Evolutionary conservation across 192 early-diverging fungal genomes (phyloP).

Genomic region (Coemansia sp.): DNA sequence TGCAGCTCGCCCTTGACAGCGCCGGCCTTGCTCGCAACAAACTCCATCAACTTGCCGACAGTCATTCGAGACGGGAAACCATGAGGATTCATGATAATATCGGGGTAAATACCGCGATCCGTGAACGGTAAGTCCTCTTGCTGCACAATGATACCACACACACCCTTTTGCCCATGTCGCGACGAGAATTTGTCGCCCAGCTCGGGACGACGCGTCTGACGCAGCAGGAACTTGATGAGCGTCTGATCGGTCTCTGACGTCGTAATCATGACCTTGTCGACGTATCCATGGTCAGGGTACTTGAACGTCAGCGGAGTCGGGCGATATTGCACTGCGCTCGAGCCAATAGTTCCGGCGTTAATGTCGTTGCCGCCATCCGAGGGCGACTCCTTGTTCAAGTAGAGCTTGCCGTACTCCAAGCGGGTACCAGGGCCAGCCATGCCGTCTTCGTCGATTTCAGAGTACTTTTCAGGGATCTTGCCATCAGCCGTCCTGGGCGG

Average conservation of each 20-base stretch:
- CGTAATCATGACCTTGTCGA: slow-evolving; percentile 96
- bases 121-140: slow-evolving; percentile 99
- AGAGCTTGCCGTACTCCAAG: slow-evolving; percentile 95
- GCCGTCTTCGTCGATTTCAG: slow-evolving; percentile 96
- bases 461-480: slow-evolving; percentile 89
- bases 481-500: slow-evolving; percentile 86
- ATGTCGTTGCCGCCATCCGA: slow-evolving; percentile 81
- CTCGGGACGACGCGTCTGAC: slow-evolving; percentile 95
- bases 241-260: slow-evolving; percentile 91
- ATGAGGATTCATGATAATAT: slow-evolving; percentile 99
- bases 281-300: slow-evolving; percentile 92
- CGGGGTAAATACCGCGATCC: slow-evolving; percentile 87
- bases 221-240: slow-evolving; percentile 95
- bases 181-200: slow-evolving; percentile 99
- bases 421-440: slow-evolving; percentile 91
- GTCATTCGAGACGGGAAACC: slow-evolving; percentile 99
- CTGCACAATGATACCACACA: slow-evolving; percentile 95
- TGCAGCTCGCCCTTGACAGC: slow-evolving; percentile 91
- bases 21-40: slow-evolving; percentile 89
- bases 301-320: slow-evolving; percentile 80
- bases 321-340: slow-evolving; percentile 73
- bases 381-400: slow-evolving; percentile 93
- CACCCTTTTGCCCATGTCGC: slow-evolving; percentile 99
- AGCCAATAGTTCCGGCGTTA: slow-evolving; percentile 80
- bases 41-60: slow-evolving; percentile 98